These are phyloP conservation scores for Talaromyces proteolyticus DNA, from an alignment of 495 filamentous ascomycete species.

Conservation along the genomic window DNA sequence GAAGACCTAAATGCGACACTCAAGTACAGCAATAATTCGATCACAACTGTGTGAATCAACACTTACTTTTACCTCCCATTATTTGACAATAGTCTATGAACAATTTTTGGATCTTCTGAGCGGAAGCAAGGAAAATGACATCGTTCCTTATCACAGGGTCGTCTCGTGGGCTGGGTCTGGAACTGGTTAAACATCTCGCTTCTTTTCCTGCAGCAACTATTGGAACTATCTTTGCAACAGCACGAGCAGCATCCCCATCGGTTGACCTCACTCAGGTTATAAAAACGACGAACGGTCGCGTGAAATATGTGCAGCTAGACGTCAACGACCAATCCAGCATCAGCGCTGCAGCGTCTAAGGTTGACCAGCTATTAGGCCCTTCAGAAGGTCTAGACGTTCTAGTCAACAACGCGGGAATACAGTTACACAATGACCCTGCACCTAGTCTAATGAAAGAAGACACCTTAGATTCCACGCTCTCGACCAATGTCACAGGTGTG, in stretches of 20 bases:
- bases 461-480: conserved; percentile 7
- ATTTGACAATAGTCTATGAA: too few species aligned
- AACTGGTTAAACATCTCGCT: conserved; percentile 23
- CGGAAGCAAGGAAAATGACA: conserved; percentile 11
- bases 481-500: conserved; percentile 9
- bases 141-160: conserved; percentile 35
- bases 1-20: neutral
- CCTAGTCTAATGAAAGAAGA: conserved; percentile 4
- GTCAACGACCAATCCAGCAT: conserved; percentile 33
- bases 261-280: conserved; percentile 18
- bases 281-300: conserved; percentile 17
- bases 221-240: conserved; percentile 27
- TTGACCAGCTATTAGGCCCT: conserved; percentile 23
- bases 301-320: conserved; percentile 41
- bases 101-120: too few species aligned
- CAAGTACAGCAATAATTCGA: neutral
- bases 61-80: too few species aligned
- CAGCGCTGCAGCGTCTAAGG: conserved; percentile 28
- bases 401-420: conserved; percentile 12
- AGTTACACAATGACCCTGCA: neutral
- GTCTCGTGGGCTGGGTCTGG: conserved; percentile 32
- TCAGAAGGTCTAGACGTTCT: conserved; percentile 16
- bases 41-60: too few species aligned
- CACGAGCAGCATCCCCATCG: conserved; percentile 18
- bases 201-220: conserved; percentile 20